phyloP scores from a whole-genome alignment of 805 yeast genomes.

The Blastobotrys parvus region DNA sequence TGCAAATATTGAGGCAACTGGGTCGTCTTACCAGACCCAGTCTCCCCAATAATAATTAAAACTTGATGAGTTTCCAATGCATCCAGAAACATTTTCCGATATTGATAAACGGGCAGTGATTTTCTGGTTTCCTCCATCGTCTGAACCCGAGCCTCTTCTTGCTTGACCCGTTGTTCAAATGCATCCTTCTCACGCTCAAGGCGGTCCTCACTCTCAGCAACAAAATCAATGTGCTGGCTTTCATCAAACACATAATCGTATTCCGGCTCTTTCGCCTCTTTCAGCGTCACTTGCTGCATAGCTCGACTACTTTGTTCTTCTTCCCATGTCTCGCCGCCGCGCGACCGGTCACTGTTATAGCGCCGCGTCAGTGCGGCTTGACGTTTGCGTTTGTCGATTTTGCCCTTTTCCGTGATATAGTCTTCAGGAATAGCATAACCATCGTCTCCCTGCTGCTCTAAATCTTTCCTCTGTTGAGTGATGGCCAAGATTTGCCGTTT shows the following conservation, averaged over 20 bases:
- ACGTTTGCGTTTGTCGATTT: constrained; percentile 47
- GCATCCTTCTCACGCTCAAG: constrained; percentile 30
- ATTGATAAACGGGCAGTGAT: constrained; percentile 68
- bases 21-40: constrained; percentile 95
- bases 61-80: constrained; percentile 59
- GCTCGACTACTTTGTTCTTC: constrained; percentile 38
- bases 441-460: constrained; percentile 28
- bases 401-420: constrained; percentile 42
- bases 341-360: constrained; percentile 17
- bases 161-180: constrained; percentile 23
- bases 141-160: constrained; percentile 30
- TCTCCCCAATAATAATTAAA: constrained; percentile 72
- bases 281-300: constrained; percentile 29
- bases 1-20: constrained; percentile 82
- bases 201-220: constrained; percentile 33
- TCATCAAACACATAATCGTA: constrained; percentile 75
- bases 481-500: constrained; percentile 43
- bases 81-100: constrained; percentile 48
- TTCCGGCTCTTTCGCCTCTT: constrained; percentile 34
- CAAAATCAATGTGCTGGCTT: constrained; percentile 50
- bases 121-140: constrained; percentile 35
- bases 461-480: constrained; percentile 33
- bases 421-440: constrained; percentile 50
- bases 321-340: constrained; percentile 39
- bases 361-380: constrained; percentile 39